These are phyloP conservation scores for Boletus vermiculosoides DNA, from an alignment of 768 basidiomycete genomes.

Conservation along the genomic window DNA sequence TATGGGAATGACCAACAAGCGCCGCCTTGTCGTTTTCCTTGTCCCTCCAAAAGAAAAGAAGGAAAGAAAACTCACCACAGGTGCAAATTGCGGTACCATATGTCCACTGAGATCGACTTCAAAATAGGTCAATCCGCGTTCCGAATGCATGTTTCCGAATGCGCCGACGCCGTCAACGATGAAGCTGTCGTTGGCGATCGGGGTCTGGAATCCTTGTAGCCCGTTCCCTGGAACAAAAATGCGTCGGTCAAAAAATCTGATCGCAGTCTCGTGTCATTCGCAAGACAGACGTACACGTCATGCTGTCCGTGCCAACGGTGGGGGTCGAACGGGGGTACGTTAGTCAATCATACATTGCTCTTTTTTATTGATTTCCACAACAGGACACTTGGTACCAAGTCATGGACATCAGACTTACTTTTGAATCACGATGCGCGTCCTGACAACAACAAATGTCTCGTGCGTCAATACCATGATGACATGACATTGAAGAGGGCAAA, in stretches of 20 bases:
- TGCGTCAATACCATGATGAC: slow-evolving; percentile 8
- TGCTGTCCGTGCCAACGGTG: slow-evolving; percentile 23
- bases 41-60: no score
- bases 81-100: slow-evolving; percentile 72
- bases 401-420: slow-evolving; percentile 42
- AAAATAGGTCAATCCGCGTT: slow-evolving; percentile 64
- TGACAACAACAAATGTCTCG: slow-evolving; percentile 15
- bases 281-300: slow-evolving; percentile 37
- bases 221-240: slow-evolving; percentile 46
- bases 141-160: slow-evolving; percentile 60
- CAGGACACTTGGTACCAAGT: not conserved
- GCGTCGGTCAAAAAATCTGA: not conserved
- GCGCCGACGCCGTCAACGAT: slow-evolving; percentile 70
- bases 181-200: slow-evolving; percentile 64
- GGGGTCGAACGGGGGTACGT: not conserved
- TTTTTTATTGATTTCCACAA: not conserved
- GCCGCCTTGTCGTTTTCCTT: no score
- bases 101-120: slow-evolving; percentile 72
- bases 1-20: no score
- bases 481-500: not conserved
- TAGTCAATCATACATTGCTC: not conserved
- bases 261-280: not conserved
- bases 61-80: slow-evolving; percentile 47
- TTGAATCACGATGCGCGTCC: slow-evolving; percentile 61
- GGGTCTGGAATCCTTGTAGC: slow-evolving; percentile 70